phyloP scores from a whole-genome alignment of 2,329 filamentous ascomycete species.

The Phaeophleospora eucalypticola region DNA sequence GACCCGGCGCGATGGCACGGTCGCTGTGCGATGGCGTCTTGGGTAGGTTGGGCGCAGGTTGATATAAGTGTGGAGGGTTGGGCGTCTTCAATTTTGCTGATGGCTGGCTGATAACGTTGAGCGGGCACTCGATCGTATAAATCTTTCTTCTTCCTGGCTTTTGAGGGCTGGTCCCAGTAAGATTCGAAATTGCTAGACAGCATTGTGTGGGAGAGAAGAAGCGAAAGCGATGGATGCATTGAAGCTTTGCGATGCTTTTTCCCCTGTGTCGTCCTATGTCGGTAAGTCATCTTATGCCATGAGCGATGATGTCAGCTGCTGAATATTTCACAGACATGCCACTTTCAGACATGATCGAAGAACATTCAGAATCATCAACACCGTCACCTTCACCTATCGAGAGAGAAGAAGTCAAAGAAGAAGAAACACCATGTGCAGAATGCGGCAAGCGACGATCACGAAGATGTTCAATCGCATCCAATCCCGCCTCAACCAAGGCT shows the following conservation, averaged over 20 bases:
- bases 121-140: too few relatives aligned
- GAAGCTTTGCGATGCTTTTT: not conserved
- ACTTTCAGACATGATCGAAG: conserved; percentile 14
- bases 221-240: conserved; percentile 2
- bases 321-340: conserved; percentile 8
- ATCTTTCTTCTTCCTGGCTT: too few relatives aligned
- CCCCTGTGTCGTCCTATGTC: not conserved
- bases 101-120: not conserved
- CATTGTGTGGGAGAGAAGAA: not conserved
- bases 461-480: conserved; percentile 11
- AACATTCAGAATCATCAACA: conserved; percentile 2
- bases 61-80: not conserved
- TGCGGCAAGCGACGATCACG: conserved; percentile 15
- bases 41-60: not conserved
- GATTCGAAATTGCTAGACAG: not conserved
- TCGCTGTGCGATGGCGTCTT: not conserved
- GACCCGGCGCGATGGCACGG: not conserved
- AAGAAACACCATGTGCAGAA: conserved; percentile 16
- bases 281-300: conserved; percentile 2
- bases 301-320: not conserved
- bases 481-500: conserved; percentile 9
- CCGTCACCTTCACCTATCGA: conserved; percentile 1
- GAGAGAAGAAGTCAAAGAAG: conserved; percentile 6
- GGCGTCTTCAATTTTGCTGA: not conserved
- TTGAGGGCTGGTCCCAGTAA: too few relatives aligned